Conservation (phyloP, 73 alveolate genomes). For the Effrenium voratum region DNA sequence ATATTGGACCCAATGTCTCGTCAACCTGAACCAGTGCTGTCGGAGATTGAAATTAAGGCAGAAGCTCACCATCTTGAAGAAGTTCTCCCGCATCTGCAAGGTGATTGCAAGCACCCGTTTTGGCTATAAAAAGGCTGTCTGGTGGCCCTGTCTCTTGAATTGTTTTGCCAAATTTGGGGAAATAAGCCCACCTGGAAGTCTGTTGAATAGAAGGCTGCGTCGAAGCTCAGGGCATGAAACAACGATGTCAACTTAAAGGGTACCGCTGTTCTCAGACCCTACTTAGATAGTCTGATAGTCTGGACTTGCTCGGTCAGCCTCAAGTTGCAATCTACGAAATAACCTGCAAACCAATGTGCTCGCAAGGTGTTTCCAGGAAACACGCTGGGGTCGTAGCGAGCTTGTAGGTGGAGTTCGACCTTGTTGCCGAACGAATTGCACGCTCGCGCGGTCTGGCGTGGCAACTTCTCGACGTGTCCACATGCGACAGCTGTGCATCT, state of each 20-base stretch:
- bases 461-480: too few relatives aligned
- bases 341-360: background rate
- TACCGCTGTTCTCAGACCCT: background rate
- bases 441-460: background rate
- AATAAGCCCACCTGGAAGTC: background rate
- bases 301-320: background rate
- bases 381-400: background rate
- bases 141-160: background rate
- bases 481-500: background rate
- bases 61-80: constrained; percentile 64
- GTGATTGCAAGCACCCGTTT: background rate
- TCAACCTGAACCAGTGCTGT: background rate
- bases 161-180: too few relatives aligned
- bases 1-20: too few relatives aligned
- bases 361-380: background rate
- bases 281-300: background rate
- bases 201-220: background rate
- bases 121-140: background rate
- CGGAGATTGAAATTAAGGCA: background rate
- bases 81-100: constrained; percentile 33
- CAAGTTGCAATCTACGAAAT: background rate
- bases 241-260: too few relatives aligned
- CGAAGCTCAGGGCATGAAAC: background rate
- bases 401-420: constrained; percentile 45
- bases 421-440: background rate